Evolutionary conservation across 305 asterid species (phyloP), one percentile per base, ranked within the genome.

Genomic region (Fraxinus baroniana): DNA sequence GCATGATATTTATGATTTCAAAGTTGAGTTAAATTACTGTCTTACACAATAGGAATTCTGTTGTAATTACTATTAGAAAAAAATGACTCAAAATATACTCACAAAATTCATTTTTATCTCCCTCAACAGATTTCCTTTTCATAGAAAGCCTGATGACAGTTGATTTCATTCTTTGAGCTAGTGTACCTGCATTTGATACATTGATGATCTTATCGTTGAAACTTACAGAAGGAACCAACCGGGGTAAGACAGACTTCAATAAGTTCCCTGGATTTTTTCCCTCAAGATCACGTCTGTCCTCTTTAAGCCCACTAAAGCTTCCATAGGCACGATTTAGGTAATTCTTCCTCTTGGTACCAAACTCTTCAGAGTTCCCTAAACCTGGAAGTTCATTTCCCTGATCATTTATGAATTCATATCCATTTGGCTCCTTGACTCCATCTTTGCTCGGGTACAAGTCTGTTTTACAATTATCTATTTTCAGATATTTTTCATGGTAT

Each of bases 141-240:
- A 94, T 83, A 5, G 98, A 94, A 41, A 97, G 94, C 82, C 97
- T 91, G 71, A 94, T 92, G 66, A 92, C 94, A 57, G 97, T 76
- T 30, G 99, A 88, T 86, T 88, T 94, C 91, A 82, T 94, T 82
- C 83, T 86, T 79, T 91, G 98, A 82, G 94, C 83, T 74, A 86
- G 92, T 77, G 88, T 62, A 79, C 85, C 87, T 18, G 89, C 78
- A 81, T 64, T 85, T 77, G 88, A 62, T 81, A 89, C 79, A 37
- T 37, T 79, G 82, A 79, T 87, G 85, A 83, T 85, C 90, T 87
- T 91, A 49, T 94, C 94, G 49, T 91, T 97, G 78, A 92, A 92
- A 85, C 98, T 93, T 81, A 89, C 66, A 26, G 97, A 85, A 86
- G 93, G 91, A 81, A 90, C 90, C 78, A 93, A 88, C 36, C 82